Evolutionary conservation across 2,329 filamentous ascomycete species (phyloP).

Genomic region (Fusarium circinatum): DNA sequence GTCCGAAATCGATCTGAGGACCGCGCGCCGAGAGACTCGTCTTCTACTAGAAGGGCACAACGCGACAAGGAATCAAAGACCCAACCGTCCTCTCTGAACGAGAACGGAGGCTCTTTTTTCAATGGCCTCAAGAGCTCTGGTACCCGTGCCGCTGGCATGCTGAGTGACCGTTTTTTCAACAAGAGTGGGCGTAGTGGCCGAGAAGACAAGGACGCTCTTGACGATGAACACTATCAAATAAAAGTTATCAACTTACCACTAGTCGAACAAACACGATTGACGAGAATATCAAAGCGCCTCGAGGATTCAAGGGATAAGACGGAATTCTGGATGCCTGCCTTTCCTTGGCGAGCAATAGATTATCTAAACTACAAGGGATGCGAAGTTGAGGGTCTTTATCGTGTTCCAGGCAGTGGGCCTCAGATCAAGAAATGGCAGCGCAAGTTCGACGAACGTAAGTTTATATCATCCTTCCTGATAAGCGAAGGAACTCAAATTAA

Average conservation of each 20-base stretch:
- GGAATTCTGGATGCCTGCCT: constrained; percentile 97
- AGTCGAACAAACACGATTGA: constrained; percentile 88
- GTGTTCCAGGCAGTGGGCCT: constrained; percentile 88
- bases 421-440: constrained; percentile 95
- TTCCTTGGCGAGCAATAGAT: constrained; percentile 95
- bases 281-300: constrained; percentile 88
- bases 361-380: constrained; percentile 95
- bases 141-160: constrained; percentile 71
- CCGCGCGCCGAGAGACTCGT: constrained; percentile 61
- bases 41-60: constrained; percentile 54
- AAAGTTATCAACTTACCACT: constrained; percentile 88
- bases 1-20: constrained; percentile 79
- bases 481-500: constrained; percentile 6
- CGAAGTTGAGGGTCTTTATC: constrained; percentile 92
- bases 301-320: constrained; percentile 94
- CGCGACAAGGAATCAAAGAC: constrained; percentile 61
- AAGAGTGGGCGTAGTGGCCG: constrained; percentile 79
- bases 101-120: constrained; percentile 60
- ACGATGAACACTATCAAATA: constrained; percentile 85
- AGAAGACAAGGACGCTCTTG: constrained; percentile 72
- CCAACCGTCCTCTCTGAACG: constrained; percentile 66
- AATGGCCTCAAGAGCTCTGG: constrained; percentile 42
- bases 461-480: neutral
- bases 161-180: constrained; percentile 84
- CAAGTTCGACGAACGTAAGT: constrained; percentile 83